Evolutionary conservation across 2,329 filamentous ascomycete genomes (phyloP).

Genomic region (Phyllosticta citriasiana): DNA sequence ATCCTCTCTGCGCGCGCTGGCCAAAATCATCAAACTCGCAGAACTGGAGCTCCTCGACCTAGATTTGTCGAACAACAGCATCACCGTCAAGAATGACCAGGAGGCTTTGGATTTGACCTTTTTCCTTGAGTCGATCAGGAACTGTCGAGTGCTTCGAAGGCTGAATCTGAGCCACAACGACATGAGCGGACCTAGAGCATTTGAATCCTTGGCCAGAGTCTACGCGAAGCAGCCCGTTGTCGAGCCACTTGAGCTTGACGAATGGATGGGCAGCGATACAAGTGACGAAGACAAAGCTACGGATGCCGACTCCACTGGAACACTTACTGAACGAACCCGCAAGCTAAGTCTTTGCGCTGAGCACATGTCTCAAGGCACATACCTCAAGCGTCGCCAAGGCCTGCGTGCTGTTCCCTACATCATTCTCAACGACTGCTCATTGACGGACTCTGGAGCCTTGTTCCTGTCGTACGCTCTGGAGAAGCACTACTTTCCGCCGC

Average conservation of each 20-base stretch:
- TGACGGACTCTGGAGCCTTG: conserved; percentile 30
- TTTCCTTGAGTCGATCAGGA: conserved; percentile 35
- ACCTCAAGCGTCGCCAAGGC: conserved; percentile 21
- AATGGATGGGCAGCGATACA: background rate
- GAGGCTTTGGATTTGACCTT: conserved; percentile 32
- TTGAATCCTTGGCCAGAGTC: conserved; percentile 37
- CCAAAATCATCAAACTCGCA: conserved; percentile 31
- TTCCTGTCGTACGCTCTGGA: conserved; percentile 32
- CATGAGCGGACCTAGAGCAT: conserved; percentile 29
- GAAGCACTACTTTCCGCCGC: conserved; percentile 28
- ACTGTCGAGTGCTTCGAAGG: conserved; percentile 33
- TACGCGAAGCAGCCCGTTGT: conserved; percentile 28
- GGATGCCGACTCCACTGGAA: background rate
- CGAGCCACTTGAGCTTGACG: conserved; percentile 18
- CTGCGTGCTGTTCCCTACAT: conserved; percentile 32
- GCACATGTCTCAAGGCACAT: background rate
- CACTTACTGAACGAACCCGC: conserved; percentile 5
- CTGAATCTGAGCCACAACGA: conserved; percentile 38
- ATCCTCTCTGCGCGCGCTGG: conserved; percentile 31
- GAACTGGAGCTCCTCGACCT: conserved; percentile 36
- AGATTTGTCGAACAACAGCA: conserved; percentile 37
- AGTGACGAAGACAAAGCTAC: background rate
- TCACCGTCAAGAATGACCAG: conserved; percentile 27
- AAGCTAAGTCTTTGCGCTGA: background rate
- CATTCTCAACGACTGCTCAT: conserved; percentile 22